Evolutionary conservation across 148 eudicot genomes (phyloP), one percentile per base, ranked within the genome.

Genomic region (Heliamphora exappendiculata): DNA sequence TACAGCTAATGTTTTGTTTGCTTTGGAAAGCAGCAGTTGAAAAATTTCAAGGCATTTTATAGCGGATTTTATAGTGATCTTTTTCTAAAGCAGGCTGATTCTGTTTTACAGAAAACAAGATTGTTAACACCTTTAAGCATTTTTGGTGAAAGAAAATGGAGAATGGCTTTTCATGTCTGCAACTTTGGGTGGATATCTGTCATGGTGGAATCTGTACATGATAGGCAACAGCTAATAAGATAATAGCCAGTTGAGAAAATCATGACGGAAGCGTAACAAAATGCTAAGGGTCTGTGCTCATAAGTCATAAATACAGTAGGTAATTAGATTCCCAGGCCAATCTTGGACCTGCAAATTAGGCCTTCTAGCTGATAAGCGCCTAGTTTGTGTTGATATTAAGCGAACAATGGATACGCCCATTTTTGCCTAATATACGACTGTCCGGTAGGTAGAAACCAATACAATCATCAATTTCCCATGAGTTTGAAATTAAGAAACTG

Each of bases 61-160:
- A 93, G 63, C 99, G 99, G 41, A 95, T 95, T 89, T 93, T 95
- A 78, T 95, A 95, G 73, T 97, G 85, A 69, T 95, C 99, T 81
- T 95, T 95, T 87, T 95, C 99, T 79, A 95, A 80, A 68, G 99
- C 99, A 83, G 99, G 99, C 76, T 95, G 98, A 77, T 92, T 95
- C 99, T 95, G 94, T 68, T 74, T 53, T 63, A 49, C 60, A 47
- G 60, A 37, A 85, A 70, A 80, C 67, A 72, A 51, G 45, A 73
- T 26, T 22, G 51, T 72, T 36, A 76, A 36, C 9, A 62, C 53
- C 45, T 29, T 22, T 14, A 58, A 33, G 62, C 20, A 57, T 59
- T 28, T 17, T 49, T 14, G 47, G 37, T n/a, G 65, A 71, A 58
- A 69, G 75, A 78, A n/a, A 69, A 1, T 7, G 42, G 59, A 57